Evolutionary conservation across 306 rosid species (phyloP), one percentile per base, ranked within the genome.

Genomic region (Cicer arietinum): DNA sequence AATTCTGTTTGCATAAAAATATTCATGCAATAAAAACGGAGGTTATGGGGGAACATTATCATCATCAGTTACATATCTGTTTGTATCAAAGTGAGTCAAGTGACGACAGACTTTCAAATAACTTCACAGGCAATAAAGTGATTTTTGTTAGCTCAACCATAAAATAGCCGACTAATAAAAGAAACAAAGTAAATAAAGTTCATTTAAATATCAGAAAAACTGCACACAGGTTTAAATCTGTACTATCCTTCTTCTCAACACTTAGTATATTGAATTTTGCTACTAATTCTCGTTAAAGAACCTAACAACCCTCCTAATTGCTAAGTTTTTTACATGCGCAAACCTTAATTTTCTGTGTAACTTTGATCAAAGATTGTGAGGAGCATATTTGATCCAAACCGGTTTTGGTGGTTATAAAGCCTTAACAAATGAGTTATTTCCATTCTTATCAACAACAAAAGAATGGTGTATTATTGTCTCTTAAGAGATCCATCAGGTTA

Each of bases 11-110:
- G 62, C 50, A 59, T 35, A 50, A 16, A 74, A 68, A 67, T 7
- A 16, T 4, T 62, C 50, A 47, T 56, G 69, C 71, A 84, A 82
- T 79, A 81, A 82, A 83, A 85, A 48, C 61, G 56, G 20, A 54
- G 58, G 73, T 65, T 53, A 51, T 10, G 10, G 13, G 18, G 39
- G 37, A 30, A 30, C 37, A 4, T 68, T 40, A 63, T 63, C 43
- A 60, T 48, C 73, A 37, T 62, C 10, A 12, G 46, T 56, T 22
- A 44, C 67, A 20, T 56, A 2, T 72, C n/a, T 51, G 37, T 70
- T 56, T 56, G 61, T 42, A n/a, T 52, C 42, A 9, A 52, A 40
- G 54, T 20, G 25, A 46, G 12, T 7, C 25, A 52, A 16, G 25
- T 52, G 42, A 5, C n/a, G 4, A 9, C 17, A 11, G 48, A 22